Conservation (phyloP, 495 filamentous ascomycete genomes). For the Trichoderma parareesei region DNA sequence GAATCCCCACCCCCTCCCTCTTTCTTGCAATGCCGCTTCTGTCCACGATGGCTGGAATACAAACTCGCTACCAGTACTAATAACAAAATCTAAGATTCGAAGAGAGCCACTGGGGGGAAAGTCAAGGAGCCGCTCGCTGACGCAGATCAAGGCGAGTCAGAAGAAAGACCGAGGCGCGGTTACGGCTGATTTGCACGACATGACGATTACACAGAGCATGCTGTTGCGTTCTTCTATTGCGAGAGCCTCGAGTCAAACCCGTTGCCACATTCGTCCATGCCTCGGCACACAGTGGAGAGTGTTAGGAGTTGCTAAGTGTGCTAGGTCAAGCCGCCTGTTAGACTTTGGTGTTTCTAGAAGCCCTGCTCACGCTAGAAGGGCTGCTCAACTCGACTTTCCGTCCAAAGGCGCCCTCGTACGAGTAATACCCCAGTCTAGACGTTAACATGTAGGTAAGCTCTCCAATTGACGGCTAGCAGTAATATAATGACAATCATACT, state of each 20-base stretch:
- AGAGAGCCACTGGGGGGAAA: neutral
- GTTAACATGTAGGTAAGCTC: too few relatives aligned
- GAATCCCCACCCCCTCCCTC: neutral
- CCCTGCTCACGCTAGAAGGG: neutral
- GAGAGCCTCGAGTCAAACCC: neutral
- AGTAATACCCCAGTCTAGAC: too few relatives aligned
- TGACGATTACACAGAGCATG: too few relatives aligned
- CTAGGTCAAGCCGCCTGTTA: too few relatives aligned
- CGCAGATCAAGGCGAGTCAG: constrained; percentile 3
- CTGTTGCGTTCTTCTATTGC: neutral
- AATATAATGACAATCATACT: too few relatives aligned
- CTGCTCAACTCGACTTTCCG: neutral
- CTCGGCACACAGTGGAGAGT: neutral
- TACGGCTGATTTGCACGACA: too few relatives aligned
- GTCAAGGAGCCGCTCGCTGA: neutral
- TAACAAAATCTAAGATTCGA: too few relatives aligned
- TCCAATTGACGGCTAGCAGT: too few relatives aligned
- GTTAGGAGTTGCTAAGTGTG: too few relatives aligned
- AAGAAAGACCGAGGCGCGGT: neutral
- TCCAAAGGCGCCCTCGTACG: too few relatives aligned
- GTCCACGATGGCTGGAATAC: neutral
- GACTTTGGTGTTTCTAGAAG: neutral
- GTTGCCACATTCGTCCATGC: neutral
- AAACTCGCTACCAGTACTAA: too few relatives aligned
- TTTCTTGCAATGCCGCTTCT: neutral